phyloP scores from a whole-genome alignment of 257 asterid species.

The Fraxinus cuspidata region DNA sequence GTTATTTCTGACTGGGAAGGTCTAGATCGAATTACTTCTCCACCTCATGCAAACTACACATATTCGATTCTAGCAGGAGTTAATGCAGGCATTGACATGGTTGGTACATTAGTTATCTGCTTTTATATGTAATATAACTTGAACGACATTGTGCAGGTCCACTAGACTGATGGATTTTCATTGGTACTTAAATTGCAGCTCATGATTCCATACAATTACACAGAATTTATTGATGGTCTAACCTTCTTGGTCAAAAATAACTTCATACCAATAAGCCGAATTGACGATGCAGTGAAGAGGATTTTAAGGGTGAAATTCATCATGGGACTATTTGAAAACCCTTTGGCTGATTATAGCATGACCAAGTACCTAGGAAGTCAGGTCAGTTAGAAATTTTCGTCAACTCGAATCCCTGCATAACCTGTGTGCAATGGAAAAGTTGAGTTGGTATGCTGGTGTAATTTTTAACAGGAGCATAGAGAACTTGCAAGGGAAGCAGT shows the following conservation, averaged over 20 bases:
- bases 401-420: neutral
- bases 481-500: slow-evolving; percentile 61
- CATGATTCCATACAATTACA: slow-evolving; percentile 63
- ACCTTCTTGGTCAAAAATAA: slow-evolving; percentile 50
- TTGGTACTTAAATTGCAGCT: slow-evolving; percentile 38
- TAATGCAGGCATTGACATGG: slow-evolving; percentile 55
- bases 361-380: slow-evolving; percentile 54
- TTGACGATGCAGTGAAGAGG: slow-evolving; percentile 71
- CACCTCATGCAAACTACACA: slow-evolving; percentile 42
- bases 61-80: slow-evolving; percentile 42
- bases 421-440: neutral
- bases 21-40: slow-evolving; percentile 42
- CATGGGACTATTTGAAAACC: slow-evolving; percentile 73
- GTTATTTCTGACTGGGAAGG: slow-evolving; percentile 51
- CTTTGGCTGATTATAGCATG: slow-evolving; percentile 68
- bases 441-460: neutral
- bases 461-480: slow-evolving; percentile 43
- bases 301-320: slow-evolving; percentile 66
- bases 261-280: slow-evolving; percentile 52
- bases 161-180: neutral
- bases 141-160: neutral
- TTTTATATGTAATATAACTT: neutral
- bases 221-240: slow-evolving; percentile 59
- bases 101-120: slow-evolving; percentile 5
- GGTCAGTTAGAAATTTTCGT: slow-evolving; percentile 33